A percentile compares a stretch with the other conserved stretches of the same genome.
These are phyloP conservation scores for Eleusine indica DNA, from an alignment of 176 grass and related monocot genomes.

Conservation along the genomic window DNA sequence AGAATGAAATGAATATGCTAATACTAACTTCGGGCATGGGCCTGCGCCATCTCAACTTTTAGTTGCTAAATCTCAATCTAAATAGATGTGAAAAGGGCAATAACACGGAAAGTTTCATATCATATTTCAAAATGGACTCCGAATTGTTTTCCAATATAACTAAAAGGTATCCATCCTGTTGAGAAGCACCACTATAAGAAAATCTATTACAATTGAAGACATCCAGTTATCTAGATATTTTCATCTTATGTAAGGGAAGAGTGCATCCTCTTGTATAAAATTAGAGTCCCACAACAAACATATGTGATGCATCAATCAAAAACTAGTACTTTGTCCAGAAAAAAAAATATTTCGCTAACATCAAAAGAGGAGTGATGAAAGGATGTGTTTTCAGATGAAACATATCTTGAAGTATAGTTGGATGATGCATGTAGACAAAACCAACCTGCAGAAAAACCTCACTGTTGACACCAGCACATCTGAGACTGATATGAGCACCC, in stretches of 20 bases:
- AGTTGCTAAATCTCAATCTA: not conserved
- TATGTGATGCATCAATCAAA: not conserved
- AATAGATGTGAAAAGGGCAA: not conserved
- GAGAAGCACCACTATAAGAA: conserved; percentile 7
- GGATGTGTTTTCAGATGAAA: conserved; percentile 6
- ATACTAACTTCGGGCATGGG: not conserved
- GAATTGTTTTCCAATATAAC: not conserved
- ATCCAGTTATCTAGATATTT: not conserved
- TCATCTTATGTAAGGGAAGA: not conserved
- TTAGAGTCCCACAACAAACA: not conserved
- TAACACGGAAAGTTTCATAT: not conserved
- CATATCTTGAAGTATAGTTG: conserved; percentile 33
- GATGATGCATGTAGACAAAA: conserved; percentile 21
- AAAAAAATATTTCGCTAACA: conserved; percentile 7
- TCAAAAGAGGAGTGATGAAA: not conserved
- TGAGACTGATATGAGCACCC: conserved; percentile 1
- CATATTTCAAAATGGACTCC: conserved; percentile 2
- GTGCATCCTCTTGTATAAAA: not conserved
- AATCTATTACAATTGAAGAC: not conserved
- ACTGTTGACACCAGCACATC: conserved; percentile 27
- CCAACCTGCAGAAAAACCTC: conserved; percentile 25
- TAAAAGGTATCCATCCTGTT: not conserved
- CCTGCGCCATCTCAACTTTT: conserved; percentile 8
- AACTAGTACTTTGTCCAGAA: not conserved
- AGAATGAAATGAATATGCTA: not conserved